phyloP scores from a whole-genome alignment of 2,329 filamentous ascomycete species.

The Aspergillus sp. region DNA sequence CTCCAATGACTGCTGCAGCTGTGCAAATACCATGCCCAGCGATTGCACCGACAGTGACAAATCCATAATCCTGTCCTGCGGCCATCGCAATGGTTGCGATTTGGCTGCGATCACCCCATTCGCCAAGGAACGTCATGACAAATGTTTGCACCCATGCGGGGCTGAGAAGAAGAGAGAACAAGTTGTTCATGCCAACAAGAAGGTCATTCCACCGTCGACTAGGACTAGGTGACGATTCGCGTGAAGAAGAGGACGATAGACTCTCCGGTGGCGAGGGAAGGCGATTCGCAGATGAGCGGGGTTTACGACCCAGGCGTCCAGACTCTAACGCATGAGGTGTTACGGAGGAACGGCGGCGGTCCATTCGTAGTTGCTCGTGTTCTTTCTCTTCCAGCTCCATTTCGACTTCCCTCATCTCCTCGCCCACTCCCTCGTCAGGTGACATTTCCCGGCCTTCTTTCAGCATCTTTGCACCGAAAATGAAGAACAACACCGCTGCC shows the following conservation, averaged over 20 bases:
- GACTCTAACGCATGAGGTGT: conserved; percentile 79
- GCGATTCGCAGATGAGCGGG: conserved; percentile 67
- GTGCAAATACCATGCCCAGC: conserved; percentile 88
- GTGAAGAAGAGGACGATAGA: conserved; percentile 71
- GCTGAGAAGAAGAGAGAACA: conserved; percentile 83
- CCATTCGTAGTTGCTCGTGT: conserved; percentile 67
- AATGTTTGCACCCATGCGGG: conserved; percentile 99
- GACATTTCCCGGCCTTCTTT: conserved; percentile 87
- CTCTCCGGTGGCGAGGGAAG: conserved; percentile 79
- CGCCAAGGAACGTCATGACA: conserved; percentile 96
- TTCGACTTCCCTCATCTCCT: conserved; percentile 98
- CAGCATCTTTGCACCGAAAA: conserved; percentile 83
- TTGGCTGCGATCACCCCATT: conserved; percentile 97
- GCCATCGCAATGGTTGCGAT: conserved; percentile 99
- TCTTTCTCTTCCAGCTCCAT: conserved; percentile 92
- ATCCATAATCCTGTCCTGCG: conserved; percentile 97
- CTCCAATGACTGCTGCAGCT: conserved; percentile 85
- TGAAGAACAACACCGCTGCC: conserved; percentile 79
- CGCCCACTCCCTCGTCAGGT: conserved; percentile 84
- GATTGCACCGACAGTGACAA: conserved; percentile 88
- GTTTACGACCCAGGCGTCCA: conserved; percentile 68
- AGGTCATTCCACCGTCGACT: conserved; percentile 45
- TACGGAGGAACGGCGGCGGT: conserved; percentile 64
- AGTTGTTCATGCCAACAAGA: conserved; percentile 73
- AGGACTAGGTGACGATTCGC: conserved; percentile 56